These are phyloP conservation scores for Leccinum truebloodii DNA, from an alignment of 768 basidiomycete species.

Conservation along the genomic window DNA sequence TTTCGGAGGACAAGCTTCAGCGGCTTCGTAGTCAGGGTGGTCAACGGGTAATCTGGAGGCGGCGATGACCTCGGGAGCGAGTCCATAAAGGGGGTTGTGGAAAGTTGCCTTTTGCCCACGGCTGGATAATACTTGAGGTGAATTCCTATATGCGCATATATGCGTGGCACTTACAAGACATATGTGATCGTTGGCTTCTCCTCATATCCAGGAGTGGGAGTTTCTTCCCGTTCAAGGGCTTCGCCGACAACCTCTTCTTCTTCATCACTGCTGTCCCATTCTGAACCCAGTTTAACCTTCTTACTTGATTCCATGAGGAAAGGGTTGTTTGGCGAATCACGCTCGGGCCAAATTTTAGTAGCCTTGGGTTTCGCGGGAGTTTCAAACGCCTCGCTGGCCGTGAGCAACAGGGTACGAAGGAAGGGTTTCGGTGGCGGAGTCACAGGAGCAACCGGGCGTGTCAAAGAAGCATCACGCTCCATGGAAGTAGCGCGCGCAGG, in stretches of 20 bases:
- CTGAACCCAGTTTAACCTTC: conserved; percentile 20
- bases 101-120: conserved; percentile 65
- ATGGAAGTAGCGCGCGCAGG: conserved; percentile 30
- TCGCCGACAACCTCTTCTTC: conserved; percentile 34
- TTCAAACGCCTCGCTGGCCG: conserved; percentile 26
- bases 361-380: conserved; percentile 43
- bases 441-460: conserved; percentile 20
- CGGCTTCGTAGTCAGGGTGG: conserved; percentile 67
- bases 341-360: conserved; percentile 38
- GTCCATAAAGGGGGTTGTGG: conserved; percentile 63
- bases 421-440: conserved; percentile 28
- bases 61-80: conserved; percentile 40
- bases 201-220: conserved; percentile 39
- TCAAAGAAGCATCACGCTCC: conserved; percentile 14
- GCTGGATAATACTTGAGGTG: conserved; percentile 38
- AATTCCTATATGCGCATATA: background rate
- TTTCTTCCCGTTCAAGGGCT: conserved; percentile 35
- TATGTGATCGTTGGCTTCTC: conserved; percentile 68
- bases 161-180: conserved; percentile 60
- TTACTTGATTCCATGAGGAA: conserved; percentile 50
- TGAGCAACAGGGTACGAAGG: conserved; percentile 24
- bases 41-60: conserved; percentile 56
- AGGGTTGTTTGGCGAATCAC: conserved; percentile 73
- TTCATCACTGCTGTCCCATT: conserved; percentile 38
- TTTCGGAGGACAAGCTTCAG: conserved; percentile 53